Percentiles rank a stretch among this genome's conserved stretches.
Conservation (phyloP, 768 basidiomycete genomes). For the Leccinum subgranulosum region DNA sequence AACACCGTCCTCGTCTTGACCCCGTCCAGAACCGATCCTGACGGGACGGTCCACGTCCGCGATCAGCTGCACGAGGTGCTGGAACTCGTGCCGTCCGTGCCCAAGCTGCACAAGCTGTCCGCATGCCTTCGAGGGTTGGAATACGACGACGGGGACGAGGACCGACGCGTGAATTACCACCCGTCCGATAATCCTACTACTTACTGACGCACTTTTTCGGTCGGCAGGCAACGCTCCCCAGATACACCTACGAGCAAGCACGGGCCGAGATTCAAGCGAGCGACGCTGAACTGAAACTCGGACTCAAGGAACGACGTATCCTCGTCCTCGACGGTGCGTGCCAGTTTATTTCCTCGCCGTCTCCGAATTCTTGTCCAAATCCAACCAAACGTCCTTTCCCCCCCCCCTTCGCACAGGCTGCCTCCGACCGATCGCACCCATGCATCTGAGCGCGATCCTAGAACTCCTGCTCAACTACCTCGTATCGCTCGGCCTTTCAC, state of each 20-base stretch:
- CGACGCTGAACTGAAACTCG: conserved; percentile 64
- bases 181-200: too few relatives aligned
- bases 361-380: not conserved
- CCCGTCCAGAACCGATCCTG: conserved; percentile 35
- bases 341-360: too few relatives aligned
- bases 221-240: conserved; percentile 42
- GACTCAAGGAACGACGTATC: conserved; percentile 65
- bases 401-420: conserved; percentile 41
- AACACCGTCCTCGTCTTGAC: conserved; percentile 82
- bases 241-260: conserved; percentile 52
- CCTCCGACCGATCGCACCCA: conserved; percentile 68
- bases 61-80: conserved; percentile 82
- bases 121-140: conserved; percentile 58
- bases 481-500: conserved; percentile 56
- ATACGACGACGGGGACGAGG: conserved; percentile 65
- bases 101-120: conserved; percentile 67
- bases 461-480: conserved; percentile 73
- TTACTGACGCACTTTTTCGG: not conserved
- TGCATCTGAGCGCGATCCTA: conserved; percentile 67
- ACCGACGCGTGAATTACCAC: conserved; percentile 34
- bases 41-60: conserved; percentile 60
- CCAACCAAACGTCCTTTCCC: too few relatives aligned
- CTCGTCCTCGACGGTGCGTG: conserved; percentile 64
- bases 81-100: conserved; percentile 76
- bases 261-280: conserved; percentile 74